phyloP scores from a whole-genome alignment of 2,329 filamentous ascomycete genomes.

The Massarina eburnea region DNA sequence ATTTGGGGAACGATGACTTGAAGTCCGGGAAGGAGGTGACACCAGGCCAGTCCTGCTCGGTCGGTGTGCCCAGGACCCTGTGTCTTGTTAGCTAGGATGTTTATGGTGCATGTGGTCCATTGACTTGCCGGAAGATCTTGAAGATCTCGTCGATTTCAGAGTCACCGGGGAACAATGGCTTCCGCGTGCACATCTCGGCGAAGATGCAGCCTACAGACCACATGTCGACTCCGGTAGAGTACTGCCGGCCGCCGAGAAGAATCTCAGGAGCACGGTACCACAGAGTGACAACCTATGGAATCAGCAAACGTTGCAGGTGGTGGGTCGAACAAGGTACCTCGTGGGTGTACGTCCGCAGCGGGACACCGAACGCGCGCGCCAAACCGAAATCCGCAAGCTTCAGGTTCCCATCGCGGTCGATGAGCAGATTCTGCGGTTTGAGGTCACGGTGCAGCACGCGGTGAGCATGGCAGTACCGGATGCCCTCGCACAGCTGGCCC shows the following conservation, averaged over 20 bases:
- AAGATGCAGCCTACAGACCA: constrained; percentile 95
- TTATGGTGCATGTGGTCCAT: not conserved
- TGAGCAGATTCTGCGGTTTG: constrained; percentile 88
- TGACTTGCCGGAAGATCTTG: constrained; percentile 80
- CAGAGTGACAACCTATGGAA: constrained; percentile 73
- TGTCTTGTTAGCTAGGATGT: constrained; percentile 9
- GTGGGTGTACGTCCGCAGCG: constrained; percentile 87
- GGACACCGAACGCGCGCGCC: constrained; percentile 87
- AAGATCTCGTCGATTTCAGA: constrained; percentile 94
- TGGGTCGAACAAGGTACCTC: constrained; percentile 56
- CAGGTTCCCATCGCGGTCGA: constrained; percentile 82
- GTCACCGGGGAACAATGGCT: constrained; percentile 88
- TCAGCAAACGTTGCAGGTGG: constrained; percentile 11
- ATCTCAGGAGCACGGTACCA: constrained; percentile 94
- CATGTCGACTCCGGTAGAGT: constrained; percentile 94
- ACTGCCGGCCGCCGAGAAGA: constrained; percentile 84
- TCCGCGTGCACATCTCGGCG: constrained; percentile 93
- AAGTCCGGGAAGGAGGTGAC: constrained; percentile 95
- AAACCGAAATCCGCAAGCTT: constrained; percentile 91
- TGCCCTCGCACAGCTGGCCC: constrained; percentile 80
- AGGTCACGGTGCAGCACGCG: constrained; percentile 84
- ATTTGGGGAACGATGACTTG: constrained; percentile 90
- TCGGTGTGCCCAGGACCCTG: constrained; percentile 74
- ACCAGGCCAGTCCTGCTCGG: constrained; percentile 81
- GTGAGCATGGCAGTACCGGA: constrained; percentile 87